A percentile compares a stretch with the other conserved stretches of the same genome.
Evolutionary conservation across 208 protist species (phyloP).

Genomic region (Angomonas deanei): DNA sequence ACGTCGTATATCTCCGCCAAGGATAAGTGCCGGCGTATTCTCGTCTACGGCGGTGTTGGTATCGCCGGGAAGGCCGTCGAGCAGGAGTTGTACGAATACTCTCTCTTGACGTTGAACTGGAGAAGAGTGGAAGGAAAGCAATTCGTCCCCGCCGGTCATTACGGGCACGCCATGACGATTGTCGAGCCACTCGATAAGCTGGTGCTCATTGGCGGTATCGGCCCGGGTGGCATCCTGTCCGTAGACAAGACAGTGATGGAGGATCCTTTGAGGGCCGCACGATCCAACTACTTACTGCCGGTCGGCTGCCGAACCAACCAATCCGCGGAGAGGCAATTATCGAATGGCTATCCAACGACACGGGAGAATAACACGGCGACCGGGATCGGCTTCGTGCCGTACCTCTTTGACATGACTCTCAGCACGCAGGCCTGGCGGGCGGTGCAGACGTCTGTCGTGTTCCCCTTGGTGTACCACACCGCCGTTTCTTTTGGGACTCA

Average conservation of each 20-base stretch:
- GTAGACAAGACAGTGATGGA: not conserved
- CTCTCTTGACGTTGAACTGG: constrained; percentile 67
- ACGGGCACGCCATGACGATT: constrained; percentile 65
- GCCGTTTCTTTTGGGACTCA: constrained; percentile 39
- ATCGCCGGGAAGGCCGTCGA: constrained; percentile 22
- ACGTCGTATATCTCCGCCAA: constrained; percentile 41
- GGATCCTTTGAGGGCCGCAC: constrained; percentile 21
- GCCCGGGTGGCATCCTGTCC: constrained; percentile 34
- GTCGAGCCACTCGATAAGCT: constrained; percentile 45
- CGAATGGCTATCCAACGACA: not conserved
- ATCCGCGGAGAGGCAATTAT: not conserved
- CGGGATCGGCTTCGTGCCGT: constrained; percentile 58
- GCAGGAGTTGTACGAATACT: constrained; percentile 86
- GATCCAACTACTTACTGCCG: constrained; percentile 22
- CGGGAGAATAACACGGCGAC: not conserved
- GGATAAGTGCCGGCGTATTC: constrained; percentile 66
- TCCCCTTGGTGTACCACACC: constrained; percentile 75
- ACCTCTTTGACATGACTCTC: constrained; percentile 80
- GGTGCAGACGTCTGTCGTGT: constrained; percentile 43
- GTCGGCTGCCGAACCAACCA: constrained; percentile 9
- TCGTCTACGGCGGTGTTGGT: constrained; percentile 72
- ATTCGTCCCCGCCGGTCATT: constrained; percentile 66
- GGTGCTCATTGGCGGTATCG: constrained; percentile 72
- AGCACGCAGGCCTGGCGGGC: constrained; percentile 62
- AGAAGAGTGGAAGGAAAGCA: constrained; percentile 68